Evolutionary conservation across 768 basidiomycete genomes (phyloP).

Genomic region (Sarcodon aspratus): DNA sequence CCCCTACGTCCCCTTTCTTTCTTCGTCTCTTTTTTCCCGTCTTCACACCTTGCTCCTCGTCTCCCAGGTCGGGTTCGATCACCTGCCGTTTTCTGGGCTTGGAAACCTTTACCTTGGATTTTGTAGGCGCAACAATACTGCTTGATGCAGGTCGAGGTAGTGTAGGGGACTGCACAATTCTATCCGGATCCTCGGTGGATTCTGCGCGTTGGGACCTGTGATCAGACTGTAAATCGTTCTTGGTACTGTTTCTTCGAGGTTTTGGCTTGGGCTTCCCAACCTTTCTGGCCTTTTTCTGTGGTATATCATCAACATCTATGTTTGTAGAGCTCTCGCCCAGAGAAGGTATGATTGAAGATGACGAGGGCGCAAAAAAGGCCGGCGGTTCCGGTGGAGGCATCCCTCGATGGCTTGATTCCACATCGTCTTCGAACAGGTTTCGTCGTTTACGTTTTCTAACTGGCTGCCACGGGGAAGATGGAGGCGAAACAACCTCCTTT

Average conservation of each 20-base stretch:
- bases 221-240: slow-evolving; percentile 2
- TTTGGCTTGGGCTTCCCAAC: slow-evolving; percentile 4
- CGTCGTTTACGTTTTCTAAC: not conserved
- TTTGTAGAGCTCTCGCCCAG: not conserved
- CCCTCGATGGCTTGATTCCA: not conserved
- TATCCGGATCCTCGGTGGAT: not conserved
- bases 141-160: too few species aligned
- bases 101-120: too few species aligned
- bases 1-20: not conserved
- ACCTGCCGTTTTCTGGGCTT: not conserved
- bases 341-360: not conserved
- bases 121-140: not conserved
- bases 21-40: not conserved
- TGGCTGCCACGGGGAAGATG: not conserved
- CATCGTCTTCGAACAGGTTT: not conserved
- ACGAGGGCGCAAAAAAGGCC: not conserved
- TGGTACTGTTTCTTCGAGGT: slow-evolving; percentile 3
- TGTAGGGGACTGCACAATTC: not conserved
- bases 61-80: not conserved
- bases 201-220: too few species aligned
- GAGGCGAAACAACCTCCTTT: not conserved
- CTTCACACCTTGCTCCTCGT: not conserved
- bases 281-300: slow-evolving; percentile 9
- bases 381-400: not conserved
- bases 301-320: slow-evolving; percentile 7